A percentile compares a stretch with the other conserved stretches of the same genome.
phyloP scores from a whole-genome alignment of 768 basidiomycete genomes.

The Psilocybe subaeruginosa region DNA sequence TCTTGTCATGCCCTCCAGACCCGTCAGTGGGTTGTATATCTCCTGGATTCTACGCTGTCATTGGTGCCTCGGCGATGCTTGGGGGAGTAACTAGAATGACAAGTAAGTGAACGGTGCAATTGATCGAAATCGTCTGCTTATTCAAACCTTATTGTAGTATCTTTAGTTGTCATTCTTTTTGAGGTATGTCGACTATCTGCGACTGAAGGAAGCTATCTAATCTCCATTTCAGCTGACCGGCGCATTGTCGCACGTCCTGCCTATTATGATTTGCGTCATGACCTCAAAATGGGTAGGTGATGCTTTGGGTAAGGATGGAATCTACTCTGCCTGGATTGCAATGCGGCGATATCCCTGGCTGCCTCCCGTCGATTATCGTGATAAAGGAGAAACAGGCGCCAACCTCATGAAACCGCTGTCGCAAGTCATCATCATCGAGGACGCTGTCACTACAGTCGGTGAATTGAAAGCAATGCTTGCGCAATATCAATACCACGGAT shows the following conservation, averaged over 20 bases:
- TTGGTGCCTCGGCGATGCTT: constrained; percentile 76
- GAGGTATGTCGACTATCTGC: constrained; percentile 45
- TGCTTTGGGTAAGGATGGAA: constrained; percentile 68
- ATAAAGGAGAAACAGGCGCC: constrained; percentile 64
- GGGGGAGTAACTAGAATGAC: constrained; percentile 81
- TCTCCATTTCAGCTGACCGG: constrained; percentile 61
- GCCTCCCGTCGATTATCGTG: constrained; percentile 64
- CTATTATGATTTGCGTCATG: constrained; percentile 83
- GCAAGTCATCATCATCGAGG: constrained; percentile 55
- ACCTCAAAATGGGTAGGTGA: constrained; percentile 79
- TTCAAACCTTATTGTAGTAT: constrained; percentile 46
- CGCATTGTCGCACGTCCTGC: constrained; percentile 78
- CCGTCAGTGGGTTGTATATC: constrained; percentile 69
- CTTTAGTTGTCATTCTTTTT: constrained; percentile 76
- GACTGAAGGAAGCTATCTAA: background rate
- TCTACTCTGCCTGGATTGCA: constrained; percentile 74
- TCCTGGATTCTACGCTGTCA: constrained; percentile 78
- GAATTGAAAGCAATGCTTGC: constrained; percentile 56
- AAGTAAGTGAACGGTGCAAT: constrained; percentile 40
- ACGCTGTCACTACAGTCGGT: constrained; percentile 45
- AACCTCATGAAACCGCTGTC: constrained; percentile 59
- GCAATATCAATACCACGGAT: constrained; percentile 57
- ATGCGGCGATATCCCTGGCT: constrained; percentile 75
- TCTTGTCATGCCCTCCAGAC: constrained; percentile 74
- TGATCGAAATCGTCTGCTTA: background rate